Evolutionary conservation across 768 basidiomycete genomes (phyloP).

Genomic region (Clathrus columnatus): DNA sequence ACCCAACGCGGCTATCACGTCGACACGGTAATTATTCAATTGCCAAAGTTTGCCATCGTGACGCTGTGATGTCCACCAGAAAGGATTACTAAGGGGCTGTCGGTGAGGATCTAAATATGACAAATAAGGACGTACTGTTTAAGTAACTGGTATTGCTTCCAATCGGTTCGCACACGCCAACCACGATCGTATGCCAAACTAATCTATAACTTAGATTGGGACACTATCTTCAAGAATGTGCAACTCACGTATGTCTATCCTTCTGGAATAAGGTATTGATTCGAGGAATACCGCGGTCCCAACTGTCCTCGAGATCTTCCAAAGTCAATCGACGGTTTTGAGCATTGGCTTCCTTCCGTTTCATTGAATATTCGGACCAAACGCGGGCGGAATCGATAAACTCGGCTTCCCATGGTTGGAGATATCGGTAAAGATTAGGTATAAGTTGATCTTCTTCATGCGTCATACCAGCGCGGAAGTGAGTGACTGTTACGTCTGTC

Average conservation of each 20-base stretch:
- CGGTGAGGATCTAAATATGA: neutral
- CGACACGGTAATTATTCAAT: constrained; percentile 95
- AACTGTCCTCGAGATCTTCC: constrained; percentile 96
- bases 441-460: constrained; percentile 93
- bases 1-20: constrained; percentile 95
- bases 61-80: constrained; percentile 99
- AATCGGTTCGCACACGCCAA: constrained; percentile 96
- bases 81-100: constrained; percentile 62
- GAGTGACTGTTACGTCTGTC: constrained; percentile 93
- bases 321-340: constrained; percentile 94
- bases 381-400: constrained; percentile 97
- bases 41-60: constrained; percentile 97
- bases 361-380: constrained; percentile 99
- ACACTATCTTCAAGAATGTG: constrained; percentile 4
- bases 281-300: constrained; percentile 97
- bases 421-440: constrained; percentile 93
- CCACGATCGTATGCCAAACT: constrained; percentile 96
- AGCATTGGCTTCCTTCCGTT: constrained; percentile 98
- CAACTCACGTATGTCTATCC: constrained; percentile 81
- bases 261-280: constrained; percentile 99
- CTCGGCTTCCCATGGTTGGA: constrained; percentile 96
- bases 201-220: constrained; percentile 9
- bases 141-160: constrained; percentile 93
- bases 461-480: constrained; percentile 99
- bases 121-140: constrained; percentile 56